Percentiles rank a stretch among this genome's conserved stretches.
phyloP scores from a whole-genome alignment of 768 basidiomycete species.

The Calocera cornea region DNA sequence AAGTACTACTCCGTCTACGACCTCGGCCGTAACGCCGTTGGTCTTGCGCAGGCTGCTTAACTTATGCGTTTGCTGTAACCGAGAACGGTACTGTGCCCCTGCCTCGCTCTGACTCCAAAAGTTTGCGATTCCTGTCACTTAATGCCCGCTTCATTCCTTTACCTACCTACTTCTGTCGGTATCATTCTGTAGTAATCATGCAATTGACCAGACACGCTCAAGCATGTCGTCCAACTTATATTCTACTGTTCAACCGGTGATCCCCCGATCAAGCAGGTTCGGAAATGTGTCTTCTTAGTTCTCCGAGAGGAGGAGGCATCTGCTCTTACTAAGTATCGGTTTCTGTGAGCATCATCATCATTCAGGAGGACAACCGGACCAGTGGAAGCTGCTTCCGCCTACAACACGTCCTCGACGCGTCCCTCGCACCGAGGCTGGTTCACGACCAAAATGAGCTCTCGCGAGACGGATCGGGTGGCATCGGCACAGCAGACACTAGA shows the following conservation, averaged over 20 bases:
- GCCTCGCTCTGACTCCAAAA: not conserved
- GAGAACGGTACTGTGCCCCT: not conserved
- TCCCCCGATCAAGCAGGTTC: too few species aligned
- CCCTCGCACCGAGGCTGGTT: not conserved
- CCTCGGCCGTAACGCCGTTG: slow-evolving; percentile 61
- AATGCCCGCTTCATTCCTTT: not conserved
- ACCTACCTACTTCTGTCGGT: not conserved
- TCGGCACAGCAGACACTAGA: slow-evolving; percentile 24
- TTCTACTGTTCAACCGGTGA: too few species aligned
- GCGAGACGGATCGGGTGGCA: slow-evolving; percentile 9
- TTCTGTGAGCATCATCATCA: too few species aligned
- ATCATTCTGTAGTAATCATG: slow-evolving; percentile 5
- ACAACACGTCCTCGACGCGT: slow-evolving; percentile 3
- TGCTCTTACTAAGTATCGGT: too few species aligned
- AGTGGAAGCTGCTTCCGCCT: too few species aligned
- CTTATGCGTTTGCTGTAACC: not conserved
- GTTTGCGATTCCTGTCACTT: slow-evolving; percentile 1
- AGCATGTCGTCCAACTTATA: too few species aligned
- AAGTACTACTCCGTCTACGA: slow-evolving; percentile 89
- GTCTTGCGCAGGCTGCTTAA: slow-evolving; percentile 44
- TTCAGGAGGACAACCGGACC: too few species aligned
- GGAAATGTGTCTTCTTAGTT: too few species aligned
- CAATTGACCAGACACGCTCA: not conserved
- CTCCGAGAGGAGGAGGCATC: too few species aligned
- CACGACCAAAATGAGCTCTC: slow-evolving; percentile 4